Evolutionary conservation across 108 stramenopile species (phyloP).

Genomic region (Asterionellopsis glacialis): DNA sequence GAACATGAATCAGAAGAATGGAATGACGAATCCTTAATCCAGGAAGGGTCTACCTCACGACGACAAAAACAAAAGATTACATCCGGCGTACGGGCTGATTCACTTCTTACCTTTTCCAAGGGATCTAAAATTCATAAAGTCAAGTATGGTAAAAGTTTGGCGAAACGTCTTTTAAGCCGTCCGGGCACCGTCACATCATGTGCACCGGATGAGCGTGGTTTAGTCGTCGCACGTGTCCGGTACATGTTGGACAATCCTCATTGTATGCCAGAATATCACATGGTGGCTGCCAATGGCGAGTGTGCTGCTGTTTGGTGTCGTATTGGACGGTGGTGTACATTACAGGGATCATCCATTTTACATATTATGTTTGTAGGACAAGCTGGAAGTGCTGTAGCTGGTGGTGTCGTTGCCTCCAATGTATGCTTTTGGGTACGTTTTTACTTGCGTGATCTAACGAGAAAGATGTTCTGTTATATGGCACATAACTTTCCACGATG

Average conservation of each 20-base stretch:
- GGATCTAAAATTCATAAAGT: constrained; percentile 25
- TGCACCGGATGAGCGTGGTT: constrained; percentile 23
- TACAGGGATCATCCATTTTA: constrained; percentile 44
- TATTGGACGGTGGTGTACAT: constrained; percentile 35
- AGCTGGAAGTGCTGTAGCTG: constrained; percentile 40
- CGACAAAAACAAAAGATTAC: constrained; percentile 1
- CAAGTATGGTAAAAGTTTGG: constrained; percentile 21
- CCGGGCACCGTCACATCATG: constrained; percentile 29
- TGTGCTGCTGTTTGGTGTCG: constrained; percentile 50
- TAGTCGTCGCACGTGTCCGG: constrained; percentile 29
- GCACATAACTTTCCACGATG: too few species aligned
- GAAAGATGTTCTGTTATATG: too few species aligned
- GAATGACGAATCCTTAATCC: constrained; percentile 9
- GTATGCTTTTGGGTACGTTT: constrained; percentile 24
- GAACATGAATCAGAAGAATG: constrained; percentile 25
- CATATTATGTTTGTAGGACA: constrained; percentile 37
- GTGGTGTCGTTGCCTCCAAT: constrained; percentile 40
- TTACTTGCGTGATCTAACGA: too few species aligned
- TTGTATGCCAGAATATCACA: constrained; percentile 34
- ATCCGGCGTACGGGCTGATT: background rate
- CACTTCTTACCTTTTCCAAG: constrained; percentile 18
- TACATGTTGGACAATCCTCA: constrained; percentile 37
- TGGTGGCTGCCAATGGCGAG: constrained; percentile 37
- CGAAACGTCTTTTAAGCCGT: constrained; percentile 17
- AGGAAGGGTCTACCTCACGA: too few species aligned